Conservation (phyloP, 164 flowering plant genomes). For the Piper betle region DNA sequence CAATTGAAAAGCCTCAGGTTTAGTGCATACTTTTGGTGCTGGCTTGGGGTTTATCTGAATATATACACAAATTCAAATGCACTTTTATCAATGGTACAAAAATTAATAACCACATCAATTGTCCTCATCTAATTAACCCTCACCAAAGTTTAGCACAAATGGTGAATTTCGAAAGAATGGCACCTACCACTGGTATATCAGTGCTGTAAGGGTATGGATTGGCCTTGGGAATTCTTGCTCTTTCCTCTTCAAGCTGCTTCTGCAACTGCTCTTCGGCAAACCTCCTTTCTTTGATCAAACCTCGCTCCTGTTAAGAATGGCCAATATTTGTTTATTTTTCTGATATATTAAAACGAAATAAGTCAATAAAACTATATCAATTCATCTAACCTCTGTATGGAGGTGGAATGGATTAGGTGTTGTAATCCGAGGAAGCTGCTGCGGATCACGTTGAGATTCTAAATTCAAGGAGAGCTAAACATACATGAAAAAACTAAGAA, state of each 20-base stretch:
- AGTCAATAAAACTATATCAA: background rate
- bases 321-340: background rate
- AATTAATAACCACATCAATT: background rate
- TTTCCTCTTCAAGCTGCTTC: conserved; percentile 74
- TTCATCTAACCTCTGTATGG: conserved; percentile 53
- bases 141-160: background rate
- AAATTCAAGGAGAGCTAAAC: conserved; percentile 70
- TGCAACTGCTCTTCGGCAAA: conserved; percentile 39
- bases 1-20: conserved; percentile 81
- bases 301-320: conserved; percentile 47
- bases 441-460: conserved; percentile 41
- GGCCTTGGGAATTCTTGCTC: conserved; percentile 73
- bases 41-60: conserved; percentile 89
- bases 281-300: conserved; percentile 65
- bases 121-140: background rate
- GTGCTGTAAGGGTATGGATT: conserved; percentile 93
- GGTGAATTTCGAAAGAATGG: background rate
- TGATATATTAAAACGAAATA: background rate
- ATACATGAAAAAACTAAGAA: too few relatives aligned
- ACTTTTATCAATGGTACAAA: background rate
- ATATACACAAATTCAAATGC: background rate
- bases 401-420: conserved; percentile 82
- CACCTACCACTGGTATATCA: conserved; percentile 82
- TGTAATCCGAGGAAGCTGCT: conserved; percentile 42
- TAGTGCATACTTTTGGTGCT: conserved; percentile 73